Base-by-base conservation (phyloP, 345 rosid species). In the Gynandropsis gynandra region DNA sequence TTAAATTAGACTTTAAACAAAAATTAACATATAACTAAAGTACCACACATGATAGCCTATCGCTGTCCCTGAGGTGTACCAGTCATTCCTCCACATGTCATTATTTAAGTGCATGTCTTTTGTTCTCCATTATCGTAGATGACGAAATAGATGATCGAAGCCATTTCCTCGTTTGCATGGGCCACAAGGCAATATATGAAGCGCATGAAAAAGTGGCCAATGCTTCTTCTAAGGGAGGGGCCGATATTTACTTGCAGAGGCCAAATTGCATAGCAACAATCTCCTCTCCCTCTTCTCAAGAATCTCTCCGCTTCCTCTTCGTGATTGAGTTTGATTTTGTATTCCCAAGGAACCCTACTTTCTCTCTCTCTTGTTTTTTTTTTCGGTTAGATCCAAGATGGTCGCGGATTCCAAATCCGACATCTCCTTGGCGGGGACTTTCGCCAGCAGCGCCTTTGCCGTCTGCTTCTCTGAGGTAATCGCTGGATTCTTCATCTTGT, bases 401-500 rank as follows among this genome's bases (percentile, higher is more conserved):
- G 99, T 88, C 62, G 89, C 92, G 31, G 92, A 69, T 60, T 64
- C 59, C 4, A 78, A 78, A 70, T 78, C 95, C 54, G 89, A 88
- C 60, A 80, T 93, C 63, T 85, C 99, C 42, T 63, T 88, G 15
- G 73, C 83, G 19, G 87, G 95, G 60, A 88, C 79, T 38, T 81
- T 85, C 64, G 92, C 76, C 61, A 63, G 83, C 53, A 85, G 99
- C 69, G 96, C 97, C 42, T 93, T 93, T 52, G 95, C 99, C 16
- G 92, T 97, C 48, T 93, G 87, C 71, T 73, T 83, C 42, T 97
- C 89, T 21, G 99, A 93, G 96, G 99, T 92, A 21, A 15, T 40
- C 13, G 0, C 45, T 9, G 4, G 37, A 18, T 18, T 52, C 21
- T 14, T 20, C 0, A 0, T 35, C 53, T 33, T 3, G 35, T 10